Conservation (phyloP, 345 rosid species). For the Eucalyptus melliodora region DNA sequence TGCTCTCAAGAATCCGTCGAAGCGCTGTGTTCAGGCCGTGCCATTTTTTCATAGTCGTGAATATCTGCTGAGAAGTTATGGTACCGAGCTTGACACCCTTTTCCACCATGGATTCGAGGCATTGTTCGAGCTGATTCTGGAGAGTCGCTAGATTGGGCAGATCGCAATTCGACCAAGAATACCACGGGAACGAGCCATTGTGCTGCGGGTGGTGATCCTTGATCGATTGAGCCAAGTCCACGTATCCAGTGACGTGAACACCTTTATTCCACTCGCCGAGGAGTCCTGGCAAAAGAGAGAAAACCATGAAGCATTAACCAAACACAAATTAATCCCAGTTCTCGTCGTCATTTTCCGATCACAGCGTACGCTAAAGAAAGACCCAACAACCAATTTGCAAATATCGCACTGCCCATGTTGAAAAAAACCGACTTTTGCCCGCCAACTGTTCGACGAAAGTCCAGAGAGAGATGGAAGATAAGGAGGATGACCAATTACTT, state of each 20-base stretch:
- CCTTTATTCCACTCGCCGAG: constrained; percentile 78
- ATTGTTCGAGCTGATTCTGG: constrained; percentile 71
- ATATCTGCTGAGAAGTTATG: constrained; percentile 70
- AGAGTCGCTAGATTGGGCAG: constrained; percentile 47
- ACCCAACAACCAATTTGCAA: neutral
- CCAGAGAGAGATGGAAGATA: neutral
- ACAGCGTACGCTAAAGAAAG: neutral
- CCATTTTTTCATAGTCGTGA: constrained; percentile 78
- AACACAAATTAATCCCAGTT: neutral
- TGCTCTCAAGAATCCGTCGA: constrained; percentile 25
- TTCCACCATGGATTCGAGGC: constrained; percentile 80
- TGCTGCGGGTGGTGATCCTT: constrained; percentile 67
- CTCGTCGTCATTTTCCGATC: neutral
- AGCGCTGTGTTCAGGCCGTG: constrained; percentile 53
- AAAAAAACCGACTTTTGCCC: neutral
- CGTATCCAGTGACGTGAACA: constrained; percentile 80
- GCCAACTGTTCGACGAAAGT: neutral
- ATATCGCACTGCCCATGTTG: neutral
- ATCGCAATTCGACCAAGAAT: constrained; percentile 71
- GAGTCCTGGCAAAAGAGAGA: constrained; percentile 33
- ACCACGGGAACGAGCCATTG: constrained; percentile 68
- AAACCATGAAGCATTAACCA: neutral
- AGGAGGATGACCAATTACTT: constrained; percentile 13
- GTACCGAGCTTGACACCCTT: constrained; percentile 59
- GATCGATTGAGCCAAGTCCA: constrained; percentile 76